A percentile compares a stretch with the other conserved stretches of the same genome.
These are phyloP conservation scores for Rhizopogon vesiculosus DNA, from an alignment of 768 basidiomycete species.

Conservation along the genomic window DNA sequence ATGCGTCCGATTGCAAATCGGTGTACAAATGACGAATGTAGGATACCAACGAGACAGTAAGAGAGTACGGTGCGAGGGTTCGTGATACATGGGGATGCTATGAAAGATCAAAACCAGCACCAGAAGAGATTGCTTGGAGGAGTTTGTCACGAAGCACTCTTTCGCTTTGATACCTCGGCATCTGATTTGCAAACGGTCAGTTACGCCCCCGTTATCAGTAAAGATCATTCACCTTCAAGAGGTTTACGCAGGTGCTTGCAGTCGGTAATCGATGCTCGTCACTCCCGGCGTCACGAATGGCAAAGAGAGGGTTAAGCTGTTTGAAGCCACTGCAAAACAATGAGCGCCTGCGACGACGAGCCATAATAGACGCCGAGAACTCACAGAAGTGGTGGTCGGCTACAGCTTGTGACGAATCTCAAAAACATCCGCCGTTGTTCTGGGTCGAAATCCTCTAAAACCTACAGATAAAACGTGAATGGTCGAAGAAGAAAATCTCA, in stretches of 20 bases:
- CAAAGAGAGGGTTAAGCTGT: conserved; percentile 83
- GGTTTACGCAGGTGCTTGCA: conserved; percentile 86
- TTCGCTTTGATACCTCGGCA: conserved; percentile 68
- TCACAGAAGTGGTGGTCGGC: conserved; percentile 81
- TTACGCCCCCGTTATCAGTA: conserved; percentile 2
- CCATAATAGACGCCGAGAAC: conserved; percentile 20
- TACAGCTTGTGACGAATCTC: conserved; percentile 91
- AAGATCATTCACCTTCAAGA: conserved; percentile 63
- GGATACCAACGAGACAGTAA: background rate
- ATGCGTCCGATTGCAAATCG: background rate
- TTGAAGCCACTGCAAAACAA: conserved; percentile 61
- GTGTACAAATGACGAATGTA: conserved; percentile 7
- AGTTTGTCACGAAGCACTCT: conserved; percentile 67
- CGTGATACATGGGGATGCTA: conserved; percentile 23
- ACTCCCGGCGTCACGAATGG: conserved; percentile 74
- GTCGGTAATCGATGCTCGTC: conserved; percentile 73
- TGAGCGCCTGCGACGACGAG: background rate
- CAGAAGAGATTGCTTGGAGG: conserved; percentile 79
- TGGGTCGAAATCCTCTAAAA: conserved; percentile 74
- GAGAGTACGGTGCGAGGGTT: background rate
- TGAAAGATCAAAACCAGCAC: conserved; percentile 92
- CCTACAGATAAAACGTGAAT: conserved; percentile 34
- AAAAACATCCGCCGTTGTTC: conserved; percentile 75
- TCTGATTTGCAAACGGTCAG: conserved; percentile 31
- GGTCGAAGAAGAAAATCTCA: background rate